Conservation (phyloP, 2,329 filamentous ascomycete genomes). For the Sclerotinia nivalis region DNA sequence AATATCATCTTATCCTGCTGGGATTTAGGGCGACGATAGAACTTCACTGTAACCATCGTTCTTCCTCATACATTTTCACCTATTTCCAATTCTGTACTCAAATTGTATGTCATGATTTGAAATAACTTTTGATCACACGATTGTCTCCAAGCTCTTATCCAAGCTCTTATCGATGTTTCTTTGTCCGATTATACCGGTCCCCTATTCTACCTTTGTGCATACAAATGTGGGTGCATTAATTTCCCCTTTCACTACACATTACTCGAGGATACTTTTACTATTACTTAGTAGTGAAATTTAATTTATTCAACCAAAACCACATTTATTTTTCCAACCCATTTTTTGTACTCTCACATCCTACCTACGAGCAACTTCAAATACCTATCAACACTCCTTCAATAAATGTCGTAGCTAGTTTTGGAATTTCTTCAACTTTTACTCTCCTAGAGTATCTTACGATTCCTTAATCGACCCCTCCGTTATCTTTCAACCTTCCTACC, state of each 20-base stretch:
- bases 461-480: conserved; percentile 6
- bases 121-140: not conserved
- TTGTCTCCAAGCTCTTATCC: not conserved
- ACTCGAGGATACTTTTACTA: not conserved
- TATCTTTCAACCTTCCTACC: not conserved
- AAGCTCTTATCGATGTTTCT: not conserved
- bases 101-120: not conserved
- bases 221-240: conserved; percentile 6
- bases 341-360: not conserved
- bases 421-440: not conserved
- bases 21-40: not conserved
- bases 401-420: not conserved
- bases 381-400: not conserved
- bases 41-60: not conserved
- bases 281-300: not conserved
- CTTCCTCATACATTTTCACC: not conserved
- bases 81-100: not conserved
- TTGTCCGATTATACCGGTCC: not conserved
- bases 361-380: not conserved
- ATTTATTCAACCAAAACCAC: not conserved
- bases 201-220: not conserved
- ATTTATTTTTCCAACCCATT: not conserved
- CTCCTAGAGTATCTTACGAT: not conserved
- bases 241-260: not conserved
- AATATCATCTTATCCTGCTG: no score